Evolutionary conservation across 2,329 filamentous ascomycete species (phyloP).

Genomic region (Mariannaea elegans): DNA sequence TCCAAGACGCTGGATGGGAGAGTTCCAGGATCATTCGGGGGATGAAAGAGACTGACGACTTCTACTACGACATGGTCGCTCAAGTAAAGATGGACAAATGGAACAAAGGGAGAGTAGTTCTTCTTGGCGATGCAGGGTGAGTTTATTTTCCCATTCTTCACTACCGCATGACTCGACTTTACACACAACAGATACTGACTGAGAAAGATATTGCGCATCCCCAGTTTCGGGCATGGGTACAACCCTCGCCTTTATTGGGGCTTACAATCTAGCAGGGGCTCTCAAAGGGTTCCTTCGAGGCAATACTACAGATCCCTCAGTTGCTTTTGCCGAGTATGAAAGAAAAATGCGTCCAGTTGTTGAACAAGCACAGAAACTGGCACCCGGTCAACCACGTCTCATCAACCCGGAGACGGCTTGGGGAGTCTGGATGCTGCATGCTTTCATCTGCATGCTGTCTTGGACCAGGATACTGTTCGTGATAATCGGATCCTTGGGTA

Average conservation of each 20-base stretch:
- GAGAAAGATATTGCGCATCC: slow-evolving; percentile 51
- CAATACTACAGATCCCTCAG: slow-evolving; percentile 33
- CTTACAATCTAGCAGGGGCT: slow-evolving; percentile 61
- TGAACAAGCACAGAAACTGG: slow-evolving; percentile 47
- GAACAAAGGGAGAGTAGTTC: slow-evolving; percentile 48
- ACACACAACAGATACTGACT: background rate
- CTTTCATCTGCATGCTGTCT: background rate
- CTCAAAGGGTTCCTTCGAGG: slow-evolving; percentile 40
- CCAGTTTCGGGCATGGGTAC: slow-evolving; percentile 60
- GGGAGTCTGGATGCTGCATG: slow-evolving; percentile 38
- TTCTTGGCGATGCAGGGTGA: slow-evolving; percentile 58
- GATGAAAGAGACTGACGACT: slow-evolving; percentile 50
- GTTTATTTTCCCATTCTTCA: background rate
- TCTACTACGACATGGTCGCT: slow-evolving; percentile 53
- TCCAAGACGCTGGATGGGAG: slow-evolving; percentile 58
- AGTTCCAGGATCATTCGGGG: slow-evolving; percentile 46
- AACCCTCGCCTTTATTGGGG: slow-evolving; percentile 54
- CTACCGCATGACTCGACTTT: too few species aligned
- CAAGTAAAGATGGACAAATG: slow-evolving; percentile 52
- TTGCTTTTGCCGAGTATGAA: slow-evolving; percentile 47
- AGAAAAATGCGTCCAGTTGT: slow-evolving; percentile 51
- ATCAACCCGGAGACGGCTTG: slow-evolving; percentile 40
- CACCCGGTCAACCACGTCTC: slow-evolving; percentile 38
- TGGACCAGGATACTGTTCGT: background rate
- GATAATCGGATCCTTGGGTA: background rate